Percentiles rank a stretch among this genome's conserved stretches.
Evolutionary conservation across 2,329 filamentous ascomycete species (phyloP).

Genomic region (Penicillium sp.): DNA sequence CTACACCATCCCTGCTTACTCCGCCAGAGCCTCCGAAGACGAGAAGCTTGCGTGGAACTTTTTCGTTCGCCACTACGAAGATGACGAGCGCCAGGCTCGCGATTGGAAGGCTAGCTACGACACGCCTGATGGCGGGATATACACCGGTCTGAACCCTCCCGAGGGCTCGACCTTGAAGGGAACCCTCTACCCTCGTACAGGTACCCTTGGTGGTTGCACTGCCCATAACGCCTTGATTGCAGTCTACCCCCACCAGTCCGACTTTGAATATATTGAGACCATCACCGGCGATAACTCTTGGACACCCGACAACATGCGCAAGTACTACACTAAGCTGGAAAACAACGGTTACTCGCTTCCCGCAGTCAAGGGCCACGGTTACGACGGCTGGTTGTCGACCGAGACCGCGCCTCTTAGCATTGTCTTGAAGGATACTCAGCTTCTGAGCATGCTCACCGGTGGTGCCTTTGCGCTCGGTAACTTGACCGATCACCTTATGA

Average conservation of each 20-base stretch:
- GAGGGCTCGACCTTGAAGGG: constrained; percentile 52
- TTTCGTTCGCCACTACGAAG: constrained; percentile 34
- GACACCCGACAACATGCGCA: constrained; percentile 57
- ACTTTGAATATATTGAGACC: constrained; percentile 57
- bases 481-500: constrained; percentile 40
- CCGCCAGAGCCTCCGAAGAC: constrained; percentile 30
- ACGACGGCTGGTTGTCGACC: constrained; percentile 27
- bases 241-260: constrained; percentile 57
- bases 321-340: constrained; percentile 55
- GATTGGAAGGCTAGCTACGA: constrained; percentile 41
- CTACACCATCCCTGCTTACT: constrained; percentile 30
- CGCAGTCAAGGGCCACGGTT: constrained; percentile 45
- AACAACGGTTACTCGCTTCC: constrained; percentile 51
- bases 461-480: constrained; percentile 53
- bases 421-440: constrained; percentile 51
- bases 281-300: constrained; percentile 62
- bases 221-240: constrained; percentile 61
- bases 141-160: constrained; percentile 55
- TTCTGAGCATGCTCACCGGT: constrained; percentile 52
- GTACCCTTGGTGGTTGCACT: constrained; percentile 57
- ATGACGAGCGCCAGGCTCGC: constrained; percentile 28
- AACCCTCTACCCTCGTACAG: constrained; percentile 57
- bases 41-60: constrained; percentile 33
- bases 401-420: constrained; percentile 45
- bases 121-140: constrained; percentile 49